Percentiles rank a stretch among this genome's conserved stretches.
phyloP scores from a whole-genome alignment of 345 rosid species.

The Dipteronia dyeriana region DNA sequence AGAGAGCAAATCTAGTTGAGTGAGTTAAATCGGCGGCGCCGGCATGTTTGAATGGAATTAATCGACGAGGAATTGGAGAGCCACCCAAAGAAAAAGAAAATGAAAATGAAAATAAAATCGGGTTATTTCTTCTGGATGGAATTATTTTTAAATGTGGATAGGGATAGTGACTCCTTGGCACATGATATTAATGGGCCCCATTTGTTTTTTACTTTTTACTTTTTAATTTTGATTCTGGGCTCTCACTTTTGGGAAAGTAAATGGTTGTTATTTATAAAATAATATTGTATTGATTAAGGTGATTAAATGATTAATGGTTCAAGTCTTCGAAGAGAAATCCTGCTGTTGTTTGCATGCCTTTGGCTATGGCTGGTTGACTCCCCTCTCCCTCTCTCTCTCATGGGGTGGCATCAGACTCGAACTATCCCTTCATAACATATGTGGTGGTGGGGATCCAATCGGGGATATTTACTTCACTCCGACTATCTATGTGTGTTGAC shows the following conservation, averaged over 20 bases:
- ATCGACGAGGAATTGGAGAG: constrained; percentile 40
- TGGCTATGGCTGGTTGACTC: background rate
- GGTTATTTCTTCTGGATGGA: constrained; percentile 18
- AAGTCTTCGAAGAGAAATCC: constrained; percentile 23
- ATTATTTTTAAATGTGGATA: constrained; percentile 40
- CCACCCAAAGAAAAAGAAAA: background rate
- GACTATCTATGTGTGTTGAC: no score
- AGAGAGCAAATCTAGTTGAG: constrained; percentile 12
- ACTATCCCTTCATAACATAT: no score
- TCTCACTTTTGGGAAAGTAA: background rate
- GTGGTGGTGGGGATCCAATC: no score
- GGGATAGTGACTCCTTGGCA: constrained; percentile 42
- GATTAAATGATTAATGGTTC: background rate
- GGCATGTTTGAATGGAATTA: constrained; percentile 34
- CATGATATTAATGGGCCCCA: constrained; percentile 38
- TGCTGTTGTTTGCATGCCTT: constrained; percentile 29
- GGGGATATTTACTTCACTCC: no score
- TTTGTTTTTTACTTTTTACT: background rate
- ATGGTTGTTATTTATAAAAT: background rate
- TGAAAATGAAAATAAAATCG: background rate
- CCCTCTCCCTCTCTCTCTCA: no score
- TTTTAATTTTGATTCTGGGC: background rate
- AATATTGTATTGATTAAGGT: background rate
- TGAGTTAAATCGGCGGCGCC: constrained; percentile 46
- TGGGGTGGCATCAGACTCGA: no score